These are phyloP conservation scores for Trichocladium antarcticum DNA, from an alignment of 495 filamentous ascomycete species.

Conservation along the genomic window DNA sequence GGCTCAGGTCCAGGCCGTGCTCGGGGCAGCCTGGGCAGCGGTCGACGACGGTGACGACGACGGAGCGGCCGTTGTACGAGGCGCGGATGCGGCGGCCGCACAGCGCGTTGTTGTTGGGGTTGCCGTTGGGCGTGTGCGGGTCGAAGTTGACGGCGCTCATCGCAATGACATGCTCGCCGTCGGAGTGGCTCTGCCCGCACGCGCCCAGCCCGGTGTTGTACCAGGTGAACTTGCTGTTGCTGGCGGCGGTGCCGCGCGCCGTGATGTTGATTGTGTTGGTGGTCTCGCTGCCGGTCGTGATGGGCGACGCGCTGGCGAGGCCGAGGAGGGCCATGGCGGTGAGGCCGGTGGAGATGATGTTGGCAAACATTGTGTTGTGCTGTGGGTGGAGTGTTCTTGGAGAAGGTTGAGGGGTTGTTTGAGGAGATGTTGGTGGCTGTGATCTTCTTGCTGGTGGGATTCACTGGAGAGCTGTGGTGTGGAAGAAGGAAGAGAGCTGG, in stretches of 20 bases:
- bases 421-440: not conserved
- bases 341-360: not conserved
- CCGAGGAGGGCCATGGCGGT: not conserved
- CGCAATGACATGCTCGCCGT: conserved; percentile 36
- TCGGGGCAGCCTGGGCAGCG: conserved; percentile 10
- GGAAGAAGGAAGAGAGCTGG: not conserved
- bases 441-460: not conserved
- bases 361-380: not conserved
- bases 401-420: not conserved
- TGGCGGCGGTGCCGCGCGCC: not conserved
- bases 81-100: conserved; percentile 22
- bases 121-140: conserved; percentile 19
- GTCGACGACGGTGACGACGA: conserved; percentile 26
- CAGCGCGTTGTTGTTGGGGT: conserved; percentile 26
- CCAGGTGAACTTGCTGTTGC: conserved; percentile 33
- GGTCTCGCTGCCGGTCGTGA: not conserved
- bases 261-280: not conserved
- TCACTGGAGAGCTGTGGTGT: not conserved
- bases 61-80: conserved; percentile 18
- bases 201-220: conserved; percentile 43
- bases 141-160: conserved; percentile 29
- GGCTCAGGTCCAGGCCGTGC: conserved; percentile 15
- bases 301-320: not conserved
- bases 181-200: conserved; percentile 21
- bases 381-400: not conserved